A percentile compares a stretch with the other conserved stretches of the same genome.
Evolutionary conservation across 2,329 filamentous ascomycete genomes (phyloP).

Genomic region (Tolypocladium capitatum): DNA sequence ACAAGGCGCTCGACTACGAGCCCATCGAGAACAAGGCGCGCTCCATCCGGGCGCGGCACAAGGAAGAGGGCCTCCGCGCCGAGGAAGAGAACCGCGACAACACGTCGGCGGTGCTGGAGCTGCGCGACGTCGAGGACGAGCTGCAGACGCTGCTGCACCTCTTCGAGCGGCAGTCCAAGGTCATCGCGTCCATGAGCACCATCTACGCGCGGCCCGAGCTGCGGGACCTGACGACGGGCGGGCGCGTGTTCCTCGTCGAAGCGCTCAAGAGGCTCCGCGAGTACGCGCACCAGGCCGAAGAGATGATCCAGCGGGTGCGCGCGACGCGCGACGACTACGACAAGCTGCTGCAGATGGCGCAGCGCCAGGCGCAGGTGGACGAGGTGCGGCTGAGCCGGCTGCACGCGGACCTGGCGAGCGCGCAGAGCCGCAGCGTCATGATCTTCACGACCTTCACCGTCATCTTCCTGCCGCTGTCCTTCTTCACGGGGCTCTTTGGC

Average conservation of each 20-base stretch:
- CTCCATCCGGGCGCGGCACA: conserved; percentile 24
- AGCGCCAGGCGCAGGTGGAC: conserved; percentile 53
- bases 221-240: conserved; percentile 27
- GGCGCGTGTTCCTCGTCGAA: conserved; percentile 37
- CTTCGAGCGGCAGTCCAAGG: conserved; percentile 41
- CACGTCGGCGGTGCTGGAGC: conserved; percentile 47
- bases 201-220: conserved; percentile 29
- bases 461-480: conserved; percentile 49
- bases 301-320: conserved; percentile 46
- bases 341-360: conserved; percentile 53
- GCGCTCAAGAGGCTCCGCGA: conserved; percentile 39
- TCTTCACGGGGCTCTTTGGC: conserved; percentile 52
- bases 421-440: conserved; percentile 50
- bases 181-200: conserved; percentile 33
- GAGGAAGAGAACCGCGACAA: conserved; percentile 49
- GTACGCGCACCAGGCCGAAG: conserved; percentile 37
- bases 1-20: conserved; percentile 26
- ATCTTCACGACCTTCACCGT: conserved; percentile 53
- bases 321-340: conserved; percentile 49
- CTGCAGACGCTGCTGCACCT: conserved; percentile 41
- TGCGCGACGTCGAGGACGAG: conserved; percentile 53
- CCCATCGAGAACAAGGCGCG: conserved; percentile 26
- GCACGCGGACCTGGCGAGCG: conserved; percentile 48
- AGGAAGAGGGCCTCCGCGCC: conserved; percentile 27
- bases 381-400: conserved; percentile 49